Base-by-base conservation (phyloP, 2,329 filamentous ascomycete species). In the Cercospora beticola region DNA sequence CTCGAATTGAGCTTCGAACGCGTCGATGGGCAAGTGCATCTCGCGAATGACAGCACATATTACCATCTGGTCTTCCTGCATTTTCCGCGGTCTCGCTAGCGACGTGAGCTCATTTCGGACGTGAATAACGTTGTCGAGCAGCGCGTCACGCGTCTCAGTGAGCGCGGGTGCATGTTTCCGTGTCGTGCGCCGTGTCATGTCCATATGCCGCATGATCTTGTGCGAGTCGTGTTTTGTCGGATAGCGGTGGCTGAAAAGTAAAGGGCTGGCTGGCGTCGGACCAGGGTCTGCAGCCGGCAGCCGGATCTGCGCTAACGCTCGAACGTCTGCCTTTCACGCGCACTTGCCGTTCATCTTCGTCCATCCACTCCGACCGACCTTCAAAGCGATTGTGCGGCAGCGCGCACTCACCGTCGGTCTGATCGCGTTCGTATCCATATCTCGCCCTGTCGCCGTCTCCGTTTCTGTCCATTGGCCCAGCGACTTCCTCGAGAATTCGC, bases 1-100 rank as follows among this genome's bases (percentile, higher is more conserved):
- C 64, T 62, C 71, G 30, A 65, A 70, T 33, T 74, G 67, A 70
- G 36, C 30, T 28, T 31, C 12, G 14, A 31, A 43, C 26, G 40
- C 18, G 28, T 31, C 18, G 40, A 12, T 5, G 26, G 26, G 12
- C 54, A 8, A 10, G 5, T 8, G 26, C 4, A 30, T 14, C 16
- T 59, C 21, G 16, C 26, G 4, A 21, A 33, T 54, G 49, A 7
- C 49, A 8, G 49, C 23, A 16, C 49, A 26, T 28, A 30, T 16
- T 54, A 23, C 18, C 9, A 10, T 49, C 18, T 49, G 46, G 46
- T 23, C 46, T 52, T 52, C 10, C 8, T 26, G 21, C 16, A 3
- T 52, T 21, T 23, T 14, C 10, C 18, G 4, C 46, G 21, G 46
- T 10, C 18, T 49, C 43, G 12, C 18, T 23, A 2, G 43, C 18